phyloP scores from a whole-genome alignment of 2,329 filamentous ascomycete species.

The Microdochium bolleyi region DNA sequence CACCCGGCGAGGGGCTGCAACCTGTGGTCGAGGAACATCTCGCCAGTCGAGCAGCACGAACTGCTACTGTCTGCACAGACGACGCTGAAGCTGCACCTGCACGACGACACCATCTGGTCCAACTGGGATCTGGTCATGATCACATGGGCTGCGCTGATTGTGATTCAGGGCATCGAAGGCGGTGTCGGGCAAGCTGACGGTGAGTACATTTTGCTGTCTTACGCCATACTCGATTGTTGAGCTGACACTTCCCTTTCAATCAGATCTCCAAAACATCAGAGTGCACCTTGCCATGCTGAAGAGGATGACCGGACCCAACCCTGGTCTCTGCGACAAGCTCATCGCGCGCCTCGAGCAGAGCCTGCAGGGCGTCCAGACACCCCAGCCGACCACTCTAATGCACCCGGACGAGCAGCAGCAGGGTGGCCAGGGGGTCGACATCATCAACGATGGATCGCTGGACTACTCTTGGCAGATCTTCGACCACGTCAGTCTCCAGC shows the following conservation, averaged over 20 bases:
- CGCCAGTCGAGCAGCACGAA: conserved; percentile 29
- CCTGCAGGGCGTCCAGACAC: conserved; percentile 14
- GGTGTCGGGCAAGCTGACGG: conserved; percentile 28
- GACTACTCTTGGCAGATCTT: conserved; percentile 18
- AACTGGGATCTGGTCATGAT: conserved; percentile 36
- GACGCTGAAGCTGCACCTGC: conserved; percentile 27
- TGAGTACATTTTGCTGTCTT: conserved; percentile 6
- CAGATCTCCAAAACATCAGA: conserved; percentile 18
- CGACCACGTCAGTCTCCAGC: conserved; percentile 14
- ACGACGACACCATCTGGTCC: conserved; percentile 32
- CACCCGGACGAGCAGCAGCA: conserved; percentile 2
- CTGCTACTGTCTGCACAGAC: conserved; percentile 30
- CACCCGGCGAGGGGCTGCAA: conserved; percentile 30
- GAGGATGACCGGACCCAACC: conserved; percentile 17
- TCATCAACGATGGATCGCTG: conserved; percentile 1
- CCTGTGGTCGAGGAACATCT: conserved; percentile 27
- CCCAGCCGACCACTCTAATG: conserved; percentile 6
- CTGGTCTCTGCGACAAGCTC: conserved; percentile 13
- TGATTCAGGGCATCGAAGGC: conserved; percentile 30
- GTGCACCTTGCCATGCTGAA: conserved; percentile 18
- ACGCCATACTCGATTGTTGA: not conserved
- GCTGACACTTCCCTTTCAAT: no score
- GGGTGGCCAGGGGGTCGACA: not conserved
- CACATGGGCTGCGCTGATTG: conserved; percentile 34
- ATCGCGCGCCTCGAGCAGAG: conserved; percentile 15